Conservation (phyloP, 1,139 yeast species). For the Nakaseomyces nivariensis region DNA sequence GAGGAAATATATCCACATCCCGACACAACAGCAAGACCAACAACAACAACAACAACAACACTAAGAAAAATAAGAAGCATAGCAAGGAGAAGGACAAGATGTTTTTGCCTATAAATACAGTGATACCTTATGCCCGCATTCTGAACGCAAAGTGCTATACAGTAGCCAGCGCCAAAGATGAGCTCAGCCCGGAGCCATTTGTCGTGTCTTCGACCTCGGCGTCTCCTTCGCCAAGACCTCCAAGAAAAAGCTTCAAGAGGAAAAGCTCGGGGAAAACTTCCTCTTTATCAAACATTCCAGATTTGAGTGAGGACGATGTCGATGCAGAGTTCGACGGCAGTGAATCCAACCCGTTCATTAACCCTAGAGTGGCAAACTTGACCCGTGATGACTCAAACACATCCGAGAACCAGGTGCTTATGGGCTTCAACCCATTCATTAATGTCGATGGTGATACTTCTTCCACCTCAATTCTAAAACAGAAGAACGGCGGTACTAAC, state of each 20-base stretch:
- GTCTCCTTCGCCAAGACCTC: neutral
- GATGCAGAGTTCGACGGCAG: conserved; percentile 2
- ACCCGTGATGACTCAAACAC: neutral
- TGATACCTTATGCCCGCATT: conserved; percentile 27
- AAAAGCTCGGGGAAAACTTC: neutral
- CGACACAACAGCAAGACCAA: conserved; percentile 3
- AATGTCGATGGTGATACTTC: neutral
- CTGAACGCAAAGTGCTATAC: conserved; percentile 16
- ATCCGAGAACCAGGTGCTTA: neutral
- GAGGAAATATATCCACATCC: neutral
- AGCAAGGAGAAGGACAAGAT: conserved; percentile 10
- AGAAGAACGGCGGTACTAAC: neutral
- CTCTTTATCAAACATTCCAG: neutral
- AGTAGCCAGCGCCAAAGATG: neutral
- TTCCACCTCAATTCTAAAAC: neutral
- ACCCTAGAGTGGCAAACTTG: neutral
- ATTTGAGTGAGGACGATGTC: conserved; percentile 7
- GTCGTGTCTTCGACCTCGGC: neutral
- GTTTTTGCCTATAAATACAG: conserved; percentile 22
- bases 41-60: neutral
- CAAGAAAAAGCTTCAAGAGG: neutral
- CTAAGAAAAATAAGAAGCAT: conserved; percentile 2
- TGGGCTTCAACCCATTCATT: neutral
- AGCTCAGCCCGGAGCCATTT: neutral
- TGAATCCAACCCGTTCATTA: conserved; percentile 2